Base-by-base conservation (phyloP, 805 yeast genomes). In the Metschnikowia corniflorae region DNA sequence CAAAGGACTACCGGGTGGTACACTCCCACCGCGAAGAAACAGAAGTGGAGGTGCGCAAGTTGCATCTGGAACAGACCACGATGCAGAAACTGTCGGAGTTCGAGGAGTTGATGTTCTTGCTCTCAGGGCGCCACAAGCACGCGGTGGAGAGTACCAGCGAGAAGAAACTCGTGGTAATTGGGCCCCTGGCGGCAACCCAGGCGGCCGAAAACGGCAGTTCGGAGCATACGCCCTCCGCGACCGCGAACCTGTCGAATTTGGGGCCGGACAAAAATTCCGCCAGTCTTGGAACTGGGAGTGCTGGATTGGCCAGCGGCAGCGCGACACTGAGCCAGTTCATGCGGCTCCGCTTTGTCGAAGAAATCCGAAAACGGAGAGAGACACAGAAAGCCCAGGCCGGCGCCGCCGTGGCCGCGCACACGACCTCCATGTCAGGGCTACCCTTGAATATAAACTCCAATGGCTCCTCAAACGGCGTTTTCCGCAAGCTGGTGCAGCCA, bases 261-360 rank as follows among this genome's bases (percentile, higher is more conserved):
- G 24, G 24, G 5, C 24, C 24, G 9, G 24, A 3, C 24, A 10
- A 10, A 3, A n/a, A n/a, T n/a, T 10, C 12, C 12, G 24, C 5
- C 12, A 10, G n/a, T 5, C 30, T 46, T 7, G 20, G 49, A 8
- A 35, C 54, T 7, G 40, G 56, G 2, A 44, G 55, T 4, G 43
- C 57, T 2, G 49, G 33, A 37, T 52, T 29, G 47, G 26, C 54
- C 39, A 18, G 40, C 30, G 29, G 55, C 37, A 35, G 36, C 25
- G 59, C 67, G 1, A 67, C 71, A 7, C 66, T 75, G 7, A 71
- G 68, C 29, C 95, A 88, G 58, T 93, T 93, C 59, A 77, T 86
- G 71, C 76, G 97, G 46, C 66, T 91, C 34, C 73, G 95, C 45
- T 87, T 89, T 51, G 83, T 91, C 41, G 97, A 91, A 58, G 93